Evolutionary conservation across 805 yeast genomes (phyloP), one percentile per base, ranked within the genome.

Genomic region (Wickerhamiella cacticola): DNA sequence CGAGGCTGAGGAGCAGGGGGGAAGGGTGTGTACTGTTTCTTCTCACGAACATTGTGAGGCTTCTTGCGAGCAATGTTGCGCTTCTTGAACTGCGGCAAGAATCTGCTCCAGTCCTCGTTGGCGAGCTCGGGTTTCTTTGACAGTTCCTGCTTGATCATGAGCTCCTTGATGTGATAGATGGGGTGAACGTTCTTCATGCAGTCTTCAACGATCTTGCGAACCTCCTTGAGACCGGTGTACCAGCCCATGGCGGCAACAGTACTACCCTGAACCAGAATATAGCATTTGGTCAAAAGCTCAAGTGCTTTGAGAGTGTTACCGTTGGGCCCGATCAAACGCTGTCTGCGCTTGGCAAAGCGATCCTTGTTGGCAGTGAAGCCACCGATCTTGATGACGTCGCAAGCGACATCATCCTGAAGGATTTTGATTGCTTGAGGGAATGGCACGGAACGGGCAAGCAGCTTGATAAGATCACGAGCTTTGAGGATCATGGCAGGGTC

Each of bases 191-290:
- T 92, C 61, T 74, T 78, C 98, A 92, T 92, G 66, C 97, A 92
- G 63, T 92, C 98, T 63, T 89, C 97, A 35, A 92, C 95, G 28
- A 92, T 87, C 61, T 97, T 76, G 66, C 97, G 77, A 6, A 86
- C 78, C 54, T 83, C 94, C 63, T 92, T 92, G 53, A 92, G 70
- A 5, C 97, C 97, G 62, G 82, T 86, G 68, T 69, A 88, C 23
- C 95, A 89, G 8, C 98, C 98, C 97, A 92, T 92, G 10, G 81
- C 89, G 48, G 96, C 78, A 3, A 92, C 98, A 2, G 98, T 92
- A 65, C 82, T 87, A 62, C 98, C 98, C 68, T 92, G 98, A 7
- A 92, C 98, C 52, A 92, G 72, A 55, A 92, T 83, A 63, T 89
- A 92, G 68, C 98, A 92, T 58, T 82, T 80, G n/a, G 98, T 92